Conservation (phyloP, 225 moss, liverwort and hornwort species). For the Neckera pumila region DNA sequence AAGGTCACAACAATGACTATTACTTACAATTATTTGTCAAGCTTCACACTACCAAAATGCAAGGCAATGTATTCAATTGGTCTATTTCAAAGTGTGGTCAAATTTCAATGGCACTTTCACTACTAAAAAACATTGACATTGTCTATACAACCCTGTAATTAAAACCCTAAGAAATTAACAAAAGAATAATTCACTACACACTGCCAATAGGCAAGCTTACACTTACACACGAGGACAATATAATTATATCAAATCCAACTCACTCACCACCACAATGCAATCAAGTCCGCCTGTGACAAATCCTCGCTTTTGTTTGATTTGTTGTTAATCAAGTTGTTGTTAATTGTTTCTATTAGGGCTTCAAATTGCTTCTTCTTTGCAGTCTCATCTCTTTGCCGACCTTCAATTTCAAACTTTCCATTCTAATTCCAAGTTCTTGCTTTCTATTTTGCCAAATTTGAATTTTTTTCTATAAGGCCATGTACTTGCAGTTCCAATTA, state of each 20-base stretch:
- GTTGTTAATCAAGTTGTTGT: too few species aligned
- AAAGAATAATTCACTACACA: neutral
- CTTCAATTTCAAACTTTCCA: neutral
- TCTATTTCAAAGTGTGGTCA: neutral
- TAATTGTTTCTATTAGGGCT: neutral
- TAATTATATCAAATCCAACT: neutral
- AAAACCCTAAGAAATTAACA: neutral
- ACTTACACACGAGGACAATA: neutral
- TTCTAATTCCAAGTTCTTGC: neutral
- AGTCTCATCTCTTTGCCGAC: neutral
- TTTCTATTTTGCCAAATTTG: neutral
- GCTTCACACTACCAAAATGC: neutral
- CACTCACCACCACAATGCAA: neutral
- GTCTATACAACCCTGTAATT: rapidly evolving
- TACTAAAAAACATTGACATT: neutral
- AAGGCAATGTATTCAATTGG: neutral
- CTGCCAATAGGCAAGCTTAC: neutral
- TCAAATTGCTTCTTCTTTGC: neutral
- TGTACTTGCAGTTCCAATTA: rapidly evolving
- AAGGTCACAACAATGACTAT: neutral
- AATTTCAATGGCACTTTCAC: neutral
- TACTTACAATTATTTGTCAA: neutral
- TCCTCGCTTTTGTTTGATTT: neutral
- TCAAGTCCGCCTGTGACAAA: neutral
- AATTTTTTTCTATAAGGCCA: neutral